Base-by-base conservation (phyloP, 768 basidiomycete genomes). In the Suillus lakei region DNA sequence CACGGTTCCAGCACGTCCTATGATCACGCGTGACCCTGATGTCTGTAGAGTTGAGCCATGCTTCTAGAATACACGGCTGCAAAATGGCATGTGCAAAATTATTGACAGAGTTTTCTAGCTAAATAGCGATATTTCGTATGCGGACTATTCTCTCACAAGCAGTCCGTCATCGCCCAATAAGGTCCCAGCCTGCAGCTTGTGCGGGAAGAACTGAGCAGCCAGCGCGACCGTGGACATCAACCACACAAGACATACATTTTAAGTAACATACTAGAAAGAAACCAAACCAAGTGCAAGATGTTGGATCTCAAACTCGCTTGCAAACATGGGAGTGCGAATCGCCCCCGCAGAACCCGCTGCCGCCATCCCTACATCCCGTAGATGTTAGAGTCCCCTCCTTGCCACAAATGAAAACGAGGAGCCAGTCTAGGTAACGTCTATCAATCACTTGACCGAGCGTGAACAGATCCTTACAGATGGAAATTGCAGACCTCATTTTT, bases 401-500 rank as follows among this genome's bases (percentile, higher is more conserved):
- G 9, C 32, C 61, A 61, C 51, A n/a, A 32, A 61, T 12, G 50
- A 62, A n/a, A 32, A 61, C 21, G 50, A 62, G 5, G 6, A 23
- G 56, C 38, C 18, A 30, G 58, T 28, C 36, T 13, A n/a, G 13
- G 13, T 38, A 9, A 36, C 23, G 13, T 38, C 15, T 23, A 15
- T 50, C 3, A 26, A 50, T 16, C 6, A 26, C 26, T 6, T 26
- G 26, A 50, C 15, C 3, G n/a, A 44, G 43, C 9, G n/a, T 15
- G 46, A 13, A 15, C 5, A 48, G 21, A 28, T 28, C 7, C 28
- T 51, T 60, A 26, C 12, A 7, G 26, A 28, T 51, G 16, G 26
- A 18, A 61, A 21, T 28, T n/a, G 28, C 44, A 61, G 60, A 18
- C 15, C 26, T 61, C 39, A 8, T 23, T 5, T 70, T 68, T 68